Percentiles rank a stretch among this genome's conserved stretches.
Conservation (phyloP, 2,329 filamentous ascomycete genomes). For the Seiridium unicorne region DNA sequence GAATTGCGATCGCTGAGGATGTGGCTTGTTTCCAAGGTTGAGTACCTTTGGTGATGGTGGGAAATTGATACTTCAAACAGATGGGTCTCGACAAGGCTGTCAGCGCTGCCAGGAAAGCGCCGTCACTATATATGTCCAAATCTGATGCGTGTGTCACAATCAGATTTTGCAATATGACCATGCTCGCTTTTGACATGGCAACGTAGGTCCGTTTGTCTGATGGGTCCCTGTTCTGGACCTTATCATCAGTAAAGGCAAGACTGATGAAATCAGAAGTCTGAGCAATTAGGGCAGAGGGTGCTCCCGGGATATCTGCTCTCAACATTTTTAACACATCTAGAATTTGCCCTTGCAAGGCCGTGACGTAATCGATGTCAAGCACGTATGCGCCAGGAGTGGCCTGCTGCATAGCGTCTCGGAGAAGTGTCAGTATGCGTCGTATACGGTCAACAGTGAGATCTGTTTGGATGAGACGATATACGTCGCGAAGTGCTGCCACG, state of each 20-base stretch:
- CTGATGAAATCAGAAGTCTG: slow-evolving; percentile 70
- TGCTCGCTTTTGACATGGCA: slow-evolving; percentile 81
- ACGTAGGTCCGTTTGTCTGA: slow-evolving; percentile 74
- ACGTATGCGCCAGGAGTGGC: slow-evolving; percentile 68
- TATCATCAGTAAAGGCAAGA: slow-evolving; percentile 59
- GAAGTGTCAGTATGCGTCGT: slow-evolving; percentile 65
- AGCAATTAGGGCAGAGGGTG: slow-evolving; percentile 66
- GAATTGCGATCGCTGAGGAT: slow-evolving; percentile 64
- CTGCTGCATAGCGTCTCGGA: slow-evolving; percentile 69
- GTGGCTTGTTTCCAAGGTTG: slow-evolving; percentile 82
- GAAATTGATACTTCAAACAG: slow-evolving; percentile 76
- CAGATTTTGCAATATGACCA: slow-evolving; percentile 65
- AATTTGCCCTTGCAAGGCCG: slow-evolving; percentile 68
- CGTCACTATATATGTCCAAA: slow-evolving; percentile 66
- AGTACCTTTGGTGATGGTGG: slow-evolving; percentile 66
- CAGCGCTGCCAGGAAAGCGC: slow-evolving; percentile 64
- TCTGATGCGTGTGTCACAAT: slow-evolving; percentile 59
- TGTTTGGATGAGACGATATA: slow-evolving; percentile 72
- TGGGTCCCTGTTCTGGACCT: slow-evolving; percentile 27
- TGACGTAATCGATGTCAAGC: slow-evolving; percentile 71
- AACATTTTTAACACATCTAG: slow-evolving; percentile 67
- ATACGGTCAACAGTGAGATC: slow-evolving; percentile 63
- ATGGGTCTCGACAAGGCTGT: slow-evolving; percentile 69
- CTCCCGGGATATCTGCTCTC: slow-evolving; percentile 61
- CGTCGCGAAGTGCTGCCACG: slow-evolving; percentile 69